Percentiles rank a stretch among this genome's conserved stretches.
Evolutionary conservation across 2,329 filamentous ascomycete species (phyloP).

Genomic region (Fusarium sp.): DNA sequence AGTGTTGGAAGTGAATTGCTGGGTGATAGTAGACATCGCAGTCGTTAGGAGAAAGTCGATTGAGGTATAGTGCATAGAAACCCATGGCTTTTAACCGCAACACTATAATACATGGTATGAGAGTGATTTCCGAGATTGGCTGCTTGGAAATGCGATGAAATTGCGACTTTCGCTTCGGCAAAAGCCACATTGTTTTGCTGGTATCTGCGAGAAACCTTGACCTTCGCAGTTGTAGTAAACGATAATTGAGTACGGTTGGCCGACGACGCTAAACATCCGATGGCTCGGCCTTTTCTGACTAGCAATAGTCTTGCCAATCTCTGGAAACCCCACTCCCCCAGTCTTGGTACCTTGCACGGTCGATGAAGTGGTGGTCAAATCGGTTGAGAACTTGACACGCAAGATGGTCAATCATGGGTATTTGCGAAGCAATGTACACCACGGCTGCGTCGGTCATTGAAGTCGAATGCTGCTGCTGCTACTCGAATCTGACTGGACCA

Average conservation of each 20-base stretch:
- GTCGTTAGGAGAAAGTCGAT: slow-evolving; percentile 19
- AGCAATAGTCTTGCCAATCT: slow-evolving; percentile 42
- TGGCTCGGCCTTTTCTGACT: slow-evolving; percentile 39
- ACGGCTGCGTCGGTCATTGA: slow-evolving; percentile 10
- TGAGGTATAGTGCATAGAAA: background rate
- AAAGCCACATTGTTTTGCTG: slow-evolving; percentile 43
- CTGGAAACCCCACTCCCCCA: slow-evolving; percentile 39
- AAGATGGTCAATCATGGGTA: slow-evolving; percentile 6
- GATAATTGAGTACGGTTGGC: slow-evolving; percentile 26
- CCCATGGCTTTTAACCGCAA: slow-evolving; percentile 17
- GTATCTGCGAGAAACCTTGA: slow-evolving; percentile 36
- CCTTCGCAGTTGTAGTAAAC: slow-evolving; percentile 26
- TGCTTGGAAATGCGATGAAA: slow-evolving; percentile 32
- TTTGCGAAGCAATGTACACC: background rate
- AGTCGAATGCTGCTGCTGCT: slow-evolving; percentile 15
- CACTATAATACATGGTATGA: slow-evolving; percentile 28
- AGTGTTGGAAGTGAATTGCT: slow-evolving; percentile 33
- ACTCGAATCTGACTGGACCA: slow-evolving; percentile 23
- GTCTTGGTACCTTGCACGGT: slow-evolving; percentile 16
- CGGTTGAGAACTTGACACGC: slow-evolving; percentile 19
- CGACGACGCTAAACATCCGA: slow-evolving; percentile 41
- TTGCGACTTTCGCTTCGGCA: slow-evolving; percentile 29
- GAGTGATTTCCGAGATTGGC: slow-evolving; percentile 34
- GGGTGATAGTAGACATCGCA: slow-evolving; percentile 36
- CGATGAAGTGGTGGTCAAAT: slow-evolving; percentile 18